Base-by-base conservation (phyloP, 768 basidiomycete genomes). In the Termitomyces sp. region DNA sequence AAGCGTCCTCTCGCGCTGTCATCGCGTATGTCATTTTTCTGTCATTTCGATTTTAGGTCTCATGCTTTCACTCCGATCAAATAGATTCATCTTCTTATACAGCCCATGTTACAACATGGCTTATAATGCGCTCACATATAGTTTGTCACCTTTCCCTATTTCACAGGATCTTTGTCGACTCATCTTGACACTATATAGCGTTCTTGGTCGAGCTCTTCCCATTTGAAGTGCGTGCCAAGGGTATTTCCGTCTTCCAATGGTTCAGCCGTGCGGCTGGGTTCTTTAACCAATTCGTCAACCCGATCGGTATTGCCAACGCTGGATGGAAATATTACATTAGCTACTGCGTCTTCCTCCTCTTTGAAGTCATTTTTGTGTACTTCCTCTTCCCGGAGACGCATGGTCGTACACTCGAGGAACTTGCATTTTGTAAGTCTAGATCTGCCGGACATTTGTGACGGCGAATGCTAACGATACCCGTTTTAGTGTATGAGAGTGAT, bases 161-260 rank as follows among this genome's bases (percentile, higher is more conserved):
- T 48, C 32, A 2, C 56, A 9, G 15, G 5, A 25, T 47, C 17
- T 25, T 54, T 20, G 45, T 38, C 2, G 51, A 80, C 79, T n/a
- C 56, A 70, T 20, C 5, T 82, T 45, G 80, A 79, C 77, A 40
- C 14, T 59, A 29, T 37, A 31, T 64, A 85, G 85, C 86, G 5
- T 86, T 78, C 78, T 71, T 87, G 62, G 85, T 87, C n/a, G 87
- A 88, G 66, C 68, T 88, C 37, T 87, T 88, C 77, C 86, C 87
- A 0, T 88, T 77, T 74, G 81, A 84, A 63, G 79, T 79, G 34
- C 84, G 87, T 60, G 80, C 86, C 1, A 83, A 81, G 69, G 87
- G 87, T 43, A 80, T 88, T 56, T 73, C 85, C 4, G 67, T 87
- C 15, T 87, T 84, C 75, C 84, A 87, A 64, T 83, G 79, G 76